Conservation (phyloP, 1,284 basidiomycete species). For the Cutaneotrichosporon mucoides region DNA sequence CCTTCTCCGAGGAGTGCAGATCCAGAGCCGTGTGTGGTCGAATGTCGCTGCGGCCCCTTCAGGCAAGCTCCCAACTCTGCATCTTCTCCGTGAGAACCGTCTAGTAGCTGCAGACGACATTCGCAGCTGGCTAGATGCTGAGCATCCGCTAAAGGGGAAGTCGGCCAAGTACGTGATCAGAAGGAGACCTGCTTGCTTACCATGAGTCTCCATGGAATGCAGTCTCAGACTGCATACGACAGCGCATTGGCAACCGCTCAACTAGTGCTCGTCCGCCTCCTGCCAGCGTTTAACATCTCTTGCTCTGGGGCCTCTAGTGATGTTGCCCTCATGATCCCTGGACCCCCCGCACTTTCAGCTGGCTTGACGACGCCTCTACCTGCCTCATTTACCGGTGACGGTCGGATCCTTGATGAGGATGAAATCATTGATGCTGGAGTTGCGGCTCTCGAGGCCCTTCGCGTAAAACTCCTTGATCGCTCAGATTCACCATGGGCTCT, state of each 20-base stretch:
- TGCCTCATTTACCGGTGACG: slow-evolving; percentile 38
- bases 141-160: slow-evolving; percentile 29
- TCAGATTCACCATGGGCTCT: slow-evolving; percentile 30
- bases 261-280: slow-evolving; percentile 29
- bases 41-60: slow-evolving; percentile 35
- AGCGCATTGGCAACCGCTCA: slow-evolving; percentile 37
- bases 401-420: slow-evolving; percentile 23
- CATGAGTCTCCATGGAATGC: slow-evolving; percentile 18
- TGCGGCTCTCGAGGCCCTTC: slow-evolving; percentile 30
- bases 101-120: slow-evolving; percentile 34
- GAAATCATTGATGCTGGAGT: slow-evolving; percentile 24
- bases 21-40: slow-evolving; percentile 34
- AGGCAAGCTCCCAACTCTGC: slow-evolving; percentile 32
- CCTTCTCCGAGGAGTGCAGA: slow-evolving; percentile 31
- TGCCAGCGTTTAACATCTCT: slow-evolving; percentile 32
- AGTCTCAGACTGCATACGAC: slow-evolving; percentile 36
- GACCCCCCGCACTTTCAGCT: slow-evolving; percentile 33
- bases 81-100: slow-evolving; percentile 27
- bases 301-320: background rate
- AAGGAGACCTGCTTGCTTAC: background rate
- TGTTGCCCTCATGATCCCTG: slow-evolving; percentile 25
- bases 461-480: slow-evolving; percentile 9
- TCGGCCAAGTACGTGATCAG: slow-evolving; percentile 21
- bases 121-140: slow-evolving; percentile 35
- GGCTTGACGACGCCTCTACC: slow-evolving; percentile 42